Percentiles rank a stretch among this genome's conserved stretches.
phyloP scores from a whole-genome alignment of 306 rosid species.

The Castanea sativa region DNA sequence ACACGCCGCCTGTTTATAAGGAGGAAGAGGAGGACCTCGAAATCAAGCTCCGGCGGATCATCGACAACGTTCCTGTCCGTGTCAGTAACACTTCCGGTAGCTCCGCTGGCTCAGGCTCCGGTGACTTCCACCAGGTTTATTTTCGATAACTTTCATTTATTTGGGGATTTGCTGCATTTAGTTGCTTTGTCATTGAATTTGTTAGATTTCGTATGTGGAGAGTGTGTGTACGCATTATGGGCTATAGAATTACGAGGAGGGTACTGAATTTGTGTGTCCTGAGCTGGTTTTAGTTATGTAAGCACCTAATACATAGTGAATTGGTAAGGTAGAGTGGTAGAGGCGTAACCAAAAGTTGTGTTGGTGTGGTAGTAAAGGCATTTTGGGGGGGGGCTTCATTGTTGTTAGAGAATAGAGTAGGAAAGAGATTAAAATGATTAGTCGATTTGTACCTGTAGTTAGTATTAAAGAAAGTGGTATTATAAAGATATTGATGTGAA shows the following conservation, averaged over 20 bases:
- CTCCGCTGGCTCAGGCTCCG: constrained; percentile 95
- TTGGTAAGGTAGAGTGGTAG: background rate
- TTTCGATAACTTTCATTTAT: background rate
- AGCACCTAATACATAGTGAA: background rate
- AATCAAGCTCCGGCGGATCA: constrained; percentile 86
- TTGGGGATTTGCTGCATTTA: background rate
- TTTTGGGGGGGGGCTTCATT: too few species aligned
- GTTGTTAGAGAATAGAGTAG: too few species aligned
- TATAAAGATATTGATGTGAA: background rate
- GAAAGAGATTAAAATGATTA: background rate
- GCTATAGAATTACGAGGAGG: background rate
- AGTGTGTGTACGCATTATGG: background rate
- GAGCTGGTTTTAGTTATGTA: background rate
- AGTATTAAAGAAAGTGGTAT: background rate
- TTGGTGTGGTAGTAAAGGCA: background rate
- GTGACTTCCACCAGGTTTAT: constrained; percentile 92
- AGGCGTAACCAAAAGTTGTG: background rate
- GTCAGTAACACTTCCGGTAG: constrained; percentile 96
- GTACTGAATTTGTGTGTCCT: background rate
- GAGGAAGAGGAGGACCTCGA: constrained; percentile 94
- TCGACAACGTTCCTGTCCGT: constrained; percentile 94
- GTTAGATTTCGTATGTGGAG: background rate
- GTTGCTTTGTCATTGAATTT: background rate
- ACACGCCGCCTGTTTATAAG: constrained; percentile 55
- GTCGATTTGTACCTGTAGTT: background rate